Evolutionary conservation across 1,284 basidiomycete genomes (phyloP).

Genomic region (Pterula multifida): DNA sequence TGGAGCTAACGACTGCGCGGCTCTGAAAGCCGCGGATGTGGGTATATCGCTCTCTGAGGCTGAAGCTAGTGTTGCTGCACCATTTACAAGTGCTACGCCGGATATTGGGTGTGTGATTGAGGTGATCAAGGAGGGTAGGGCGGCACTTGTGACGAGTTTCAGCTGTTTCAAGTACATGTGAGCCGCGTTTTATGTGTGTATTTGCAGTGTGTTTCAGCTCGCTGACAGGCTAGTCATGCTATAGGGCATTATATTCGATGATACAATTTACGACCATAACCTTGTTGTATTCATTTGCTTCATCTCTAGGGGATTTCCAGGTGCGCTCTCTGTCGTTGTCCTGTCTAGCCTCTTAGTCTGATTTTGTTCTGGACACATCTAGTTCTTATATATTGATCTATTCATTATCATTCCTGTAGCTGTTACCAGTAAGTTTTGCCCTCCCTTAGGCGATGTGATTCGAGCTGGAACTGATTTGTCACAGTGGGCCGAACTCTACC

Average conservation of each 20-base stretch:
- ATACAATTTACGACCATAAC: constrained; percentile 88
- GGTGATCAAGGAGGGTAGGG: constrained; percentile 92
- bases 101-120: constrained; percentile 96
- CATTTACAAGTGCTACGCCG: constrained; percentile 89
- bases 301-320: constrained; percentile 94
- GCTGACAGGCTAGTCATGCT: constrained; percentile 7
- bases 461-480: constrained; percentile 9
- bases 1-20: constrained; percentile 97
- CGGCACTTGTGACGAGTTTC: constrained; percentile 94
- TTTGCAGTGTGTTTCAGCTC: constrained; percentile 1
- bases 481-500: constrained; percentile 91
- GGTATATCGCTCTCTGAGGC: constrained; percentile 96
- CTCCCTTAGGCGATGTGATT: constrained; percentile 1
- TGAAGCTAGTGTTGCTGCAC: constrained; percentile 97
- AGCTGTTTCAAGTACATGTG: constrained; percentile 99
- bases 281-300: constrained; percentile 91
- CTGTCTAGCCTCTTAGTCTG: constrained; percentile 4
- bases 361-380: too few relatives aligned
- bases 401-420: constrained; percentile 97
- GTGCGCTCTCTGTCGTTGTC: constrained; percentile 26
- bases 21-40: constrained; percentile 96
- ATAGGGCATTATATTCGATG: constrained; percentile 80
- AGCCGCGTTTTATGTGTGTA: constrained; percentile 20
- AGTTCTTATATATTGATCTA: constrained; percentile 94
- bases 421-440: constrained; percentile 67